These are phyloP conservation scores for Zasmidium angulare DNA, from an alignment of 2,329 filamentous ascomycete genomes.

Conservation along the genomic window DNA sequence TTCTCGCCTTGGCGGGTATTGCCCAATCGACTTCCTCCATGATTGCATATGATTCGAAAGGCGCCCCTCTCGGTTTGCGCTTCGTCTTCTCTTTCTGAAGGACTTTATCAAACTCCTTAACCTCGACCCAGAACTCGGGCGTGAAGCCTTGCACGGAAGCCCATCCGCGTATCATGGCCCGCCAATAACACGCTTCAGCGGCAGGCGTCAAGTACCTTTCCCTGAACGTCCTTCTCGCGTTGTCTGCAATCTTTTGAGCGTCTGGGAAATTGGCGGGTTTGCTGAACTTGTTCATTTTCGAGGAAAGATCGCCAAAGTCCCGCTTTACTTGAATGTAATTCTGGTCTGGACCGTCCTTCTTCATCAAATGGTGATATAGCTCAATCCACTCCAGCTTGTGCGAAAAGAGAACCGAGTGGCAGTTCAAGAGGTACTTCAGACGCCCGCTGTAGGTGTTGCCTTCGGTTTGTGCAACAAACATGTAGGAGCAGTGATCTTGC, in stretches of 20 bases:
- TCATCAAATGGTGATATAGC: conserved; percentile 31
- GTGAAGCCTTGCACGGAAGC: conserved; percentile 47
- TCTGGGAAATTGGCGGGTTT: conserved; percentile 23
- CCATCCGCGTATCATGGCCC: conserved; percentile 31
- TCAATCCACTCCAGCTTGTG: conserved; percentile 33
- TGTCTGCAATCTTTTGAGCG: conserved; percentile 28
- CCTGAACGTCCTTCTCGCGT: conserved; percentile 24
- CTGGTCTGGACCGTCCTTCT: conserved; percentile 26
- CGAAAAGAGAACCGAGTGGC: conserved; percentile 30
- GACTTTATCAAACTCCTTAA: conserved; percentile 19
- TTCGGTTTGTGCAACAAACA: conserved; percentile 32
- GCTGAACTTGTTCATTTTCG: conserved; percentile 21
- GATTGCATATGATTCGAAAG: conserved; percentile 33
- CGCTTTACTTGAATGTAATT: conserved; percentile 31
- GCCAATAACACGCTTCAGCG: conserved; percentile 35
- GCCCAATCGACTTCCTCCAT: conserved; percentile 33
- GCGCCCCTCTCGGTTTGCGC: conserved; percentile 25
- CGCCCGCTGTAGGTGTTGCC: conserved; percentile 32
- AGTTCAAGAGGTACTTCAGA: conserved; percentile 36
- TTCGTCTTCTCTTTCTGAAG: conserved; percentile 21
- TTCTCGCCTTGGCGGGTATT: conserved; percentile 27
- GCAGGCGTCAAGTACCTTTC: conserved; percentile 31
- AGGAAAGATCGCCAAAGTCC: conserved; percentile 32
- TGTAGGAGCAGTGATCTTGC: conserved; percentile 31
- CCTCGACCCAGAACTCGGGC: conserved; percentile 25